Conservation (phyloP, 2,329 filamentous ascomycete species). For the Mycosphaerella arachidis region DNA sequence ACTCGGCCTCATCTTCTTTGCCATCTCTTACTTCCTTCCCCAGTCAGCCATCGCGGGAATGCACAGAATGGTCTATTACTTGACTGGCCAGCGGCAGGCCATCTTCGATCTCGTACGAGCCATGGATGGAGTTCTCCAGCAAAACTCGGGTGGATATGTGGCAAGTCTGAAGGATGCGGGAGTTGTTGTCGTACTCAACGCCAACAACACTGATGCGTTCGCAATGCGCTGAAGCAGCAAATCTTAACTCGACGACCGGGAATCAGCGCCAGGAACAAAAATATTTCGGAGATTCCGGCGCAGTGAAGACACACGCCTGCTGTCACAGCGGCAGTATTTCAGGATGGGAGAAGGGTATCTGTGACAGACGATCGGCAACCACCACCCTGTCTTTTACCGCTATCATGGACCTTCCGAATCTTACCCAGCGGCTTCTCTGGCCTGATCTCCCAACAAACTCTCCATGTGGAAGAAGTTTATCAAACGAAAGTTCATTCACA, state of each 20-base stretch:
- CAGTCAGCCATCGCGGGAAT: constrained; percentile 10
- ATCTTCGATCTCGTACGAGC: constrained; percentile 2
- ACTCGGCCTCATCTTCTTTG: constrained; percentile 16
- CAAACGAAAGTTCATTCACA: too few species aligned
- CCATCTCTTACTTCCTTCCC: constrained; percentile 23
- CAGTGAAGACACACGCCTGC: too few species aligned
- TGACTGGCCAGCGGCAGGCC: constrained; percentile 13
- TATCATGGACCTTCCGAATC: too few species aligned
- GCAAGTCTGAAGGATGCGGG: constrained; percentile 12
- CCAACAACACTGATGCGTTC: constrained; percentile 2
- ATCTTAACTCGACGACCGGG: not conserved
- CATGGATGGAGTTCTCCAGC: constrained; percentile 10
- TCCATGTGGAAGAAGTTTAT: too few species aligned
- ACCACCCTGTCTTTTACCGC: too few species aligned
- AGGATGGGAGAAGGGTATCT: too few species aligned
- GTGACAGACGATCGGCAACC: too few species aligned
- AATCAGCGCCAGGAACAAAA: not conserved
- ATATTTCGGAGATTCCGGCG: not conserved
- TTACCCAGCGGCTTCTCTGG: too few species aligned
- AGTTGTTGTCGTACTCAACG: constrained; percentile 5
- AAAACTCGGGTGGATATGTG: constrained; percentile 9
- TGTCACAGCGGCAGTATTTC: too few species aligned
- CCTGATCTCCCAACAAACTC: too few species aligned
- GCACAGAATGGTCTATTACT: constrained; percentile 19
- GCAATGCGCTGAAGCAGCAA: not conserved